Conservation (phyloP, 768 basidiomycete species). For the Chiua virens region DNA sequence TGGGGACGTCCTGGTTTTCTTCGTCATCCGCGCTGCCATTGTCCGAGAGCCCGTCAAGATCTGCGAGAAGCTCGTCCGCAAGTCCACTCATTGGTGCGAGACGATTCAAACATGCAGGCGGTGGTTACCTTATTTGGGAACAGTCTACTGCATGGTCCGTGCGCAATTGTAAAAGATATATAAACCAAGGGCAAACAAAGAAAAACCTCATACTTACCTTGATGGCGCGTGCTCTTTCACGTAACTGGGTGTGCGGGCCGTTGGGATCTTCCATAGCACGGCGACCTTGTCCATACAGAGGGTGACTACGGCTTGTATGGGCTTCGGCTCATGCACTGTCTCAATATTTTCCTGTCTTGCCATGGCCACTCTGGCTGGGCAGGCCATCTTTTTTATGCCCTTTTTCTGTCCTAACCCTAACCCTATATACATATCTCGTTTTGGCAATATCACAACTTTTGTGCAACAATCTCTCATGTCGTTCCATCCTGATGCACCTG, state of each 20-base stretch:
- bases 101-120: background rate
- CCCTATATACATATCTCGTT: constrained; percentile 17
- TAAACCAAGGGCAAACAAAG: background rate
- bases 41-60: constrained; percentile 84
- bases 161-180: constrained; percentile 5
- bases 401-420: constrained; percentile 29
- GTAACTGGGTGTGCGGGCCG: constrained; percentile 55
- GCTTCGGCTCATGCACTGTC: constrained; percentile 77
- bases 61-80: constrained; percentile 90
- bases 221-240: constrained; percentile 60
- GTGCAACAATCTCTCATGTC: too few species aligned
- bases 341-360: constrained; percentile 77
- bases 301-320: constrained; percentile 46
- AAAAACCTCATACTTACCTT: constrained; percentile 56
- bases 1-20: constrained; percentile 35
- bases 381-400: constrained; percentile 25
- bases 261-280: constrained; percentile 55
- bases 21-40: constrained; percentile 53
- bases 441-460: background rate
- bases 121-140: constrained; percentile 13
- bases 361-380: constrained; percentile 49
- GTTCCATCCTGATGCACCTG: background rate
- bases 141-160: constrained; percentile 12
- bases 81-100: constrained; percentile 63
- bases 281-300: constrained; percentile 55